Conservation (phyloP, 805 yeast genomes). For the Saccharomycopsis babjevae region DNA sequence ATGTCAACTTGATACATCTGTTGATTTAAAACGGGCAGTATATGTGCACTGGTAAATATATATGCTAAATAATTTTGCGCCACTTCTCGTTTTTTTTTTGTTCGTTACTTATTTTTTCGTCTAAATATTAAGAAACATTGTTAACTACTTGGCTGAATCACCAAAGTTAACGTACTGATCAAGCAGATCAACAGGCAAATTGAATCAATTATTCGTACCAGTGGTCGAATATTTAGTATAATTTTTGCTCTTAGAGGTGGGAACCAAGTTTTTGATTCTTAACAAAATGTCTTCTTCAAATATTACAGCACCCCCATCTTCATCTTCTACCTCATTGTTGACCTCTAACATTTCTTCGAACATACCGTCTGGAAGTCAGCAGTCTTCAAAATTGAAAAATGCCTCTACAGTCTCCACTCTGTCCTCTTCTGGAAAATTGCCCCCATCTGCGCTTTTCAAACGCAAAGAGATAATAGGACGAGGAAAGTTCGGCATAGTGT, state of each 20-base stretch:
- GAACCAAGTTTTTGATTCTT: no score
- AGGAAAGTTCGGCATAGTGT: constrained; percentile 95
- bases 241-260: no score
- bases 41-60: neutral
- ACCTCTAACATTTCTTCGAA: neutral
- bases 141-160: no score
- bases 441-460: constrained; percentile 36
- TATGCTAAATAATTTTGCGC: neutral
- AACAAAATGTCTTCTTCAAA: neutral
- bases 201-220: no score
- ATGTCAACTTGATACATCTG: no score
- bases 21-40: neutral
- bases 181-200: no score
- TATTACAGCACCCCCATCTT: neutral
- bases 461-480: constrained; percentile 88
- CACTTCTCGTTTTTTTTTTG: neutral
- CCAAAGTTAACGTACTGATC: no score
- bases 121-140: neutral
- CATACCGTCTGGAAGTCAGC: neutral
- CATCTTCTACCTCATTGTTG: neutral
- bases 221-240: no score
- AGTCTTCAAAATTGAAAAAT: neutral
- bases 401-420: neutral
- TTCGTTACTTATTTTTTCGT: neutral
- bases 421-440: constrained; percentile 8